These are phyloP conservation scores for Parasarocladium wereldwijsianum DNA, from an alignment of 2,329 filamentous ascomycete species.

Conservation along the genomic window DNA sequence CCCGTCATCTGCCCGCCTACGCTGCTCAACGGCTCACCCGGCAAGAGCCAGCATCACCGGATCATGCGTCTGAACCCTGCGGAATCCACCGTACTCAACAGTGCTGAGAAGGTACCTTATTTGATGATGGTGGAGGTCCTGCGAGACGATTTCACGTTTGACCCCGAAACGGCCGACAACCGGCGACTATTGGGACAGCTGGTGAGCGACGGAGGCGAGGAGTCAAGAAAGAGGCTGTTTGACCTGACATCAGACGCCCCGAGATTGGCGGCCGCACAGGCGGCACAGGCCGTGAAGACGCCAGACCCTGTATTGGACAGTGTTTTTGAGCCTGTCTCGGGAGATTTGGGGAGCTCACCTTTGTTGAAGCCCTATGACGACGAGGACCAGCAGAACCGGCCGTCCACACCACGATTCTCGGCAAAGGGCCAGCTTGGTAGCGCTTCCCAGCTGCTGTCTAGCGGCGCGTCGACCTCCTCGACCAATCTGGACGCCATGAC, in stretches of 20 bases:
- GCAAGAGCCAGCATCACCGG: slow-evolving; percentile 64
- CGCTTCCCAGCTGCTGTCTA: slow-evolving; percentile 38
- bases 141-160: slow-evolving; percentile 69
- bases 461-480: slow-evolving; percentile 42
- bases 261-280: slow-evolving; percentile 25
- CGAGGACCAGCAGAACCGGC: no score
- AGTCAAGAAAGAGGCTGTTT: slow-evolving; percentile 48
- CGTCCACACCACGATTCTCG: slow-evolving; percentile 9
- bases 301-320: slow-evolving; percentile 45
- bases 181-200: slow-evolving; percentile 45
- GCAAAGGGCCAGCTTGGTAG: slow-evolving; percentile 8
- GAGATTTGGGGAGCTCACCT: slow-evolving; percentile 62
- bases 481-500: slow-evolving; percentile 46
- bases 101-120: slow-evolving; percentile 75
- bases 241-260: slow-evolving; percentile 54
- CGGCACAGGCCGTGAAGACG: slow-evolving; percentile 22
- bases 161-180: slow-evolving; percentile 61
- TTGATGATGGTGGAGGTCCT: slow-evolving; percentile 74
- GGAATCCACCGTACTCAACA: slow-evolving; percentile 74
- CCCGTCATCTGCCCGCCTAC: slow-evolving; percentile 68
- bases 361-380: slow-evolving; percentile 46
- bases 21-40: slow-evolving; percentile 56
- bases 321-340: slow-evolving; percentile 69
- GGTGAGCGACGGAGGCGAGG: slow-evolving; percentile 39
- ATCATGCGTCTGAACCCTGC: slow-evolving; percentile 74